These are phyloP conservation scores for Acanthamoeba healyi DNA, from an alignment of 208 protist genomes.

Conservation along the genomic window DNA sequence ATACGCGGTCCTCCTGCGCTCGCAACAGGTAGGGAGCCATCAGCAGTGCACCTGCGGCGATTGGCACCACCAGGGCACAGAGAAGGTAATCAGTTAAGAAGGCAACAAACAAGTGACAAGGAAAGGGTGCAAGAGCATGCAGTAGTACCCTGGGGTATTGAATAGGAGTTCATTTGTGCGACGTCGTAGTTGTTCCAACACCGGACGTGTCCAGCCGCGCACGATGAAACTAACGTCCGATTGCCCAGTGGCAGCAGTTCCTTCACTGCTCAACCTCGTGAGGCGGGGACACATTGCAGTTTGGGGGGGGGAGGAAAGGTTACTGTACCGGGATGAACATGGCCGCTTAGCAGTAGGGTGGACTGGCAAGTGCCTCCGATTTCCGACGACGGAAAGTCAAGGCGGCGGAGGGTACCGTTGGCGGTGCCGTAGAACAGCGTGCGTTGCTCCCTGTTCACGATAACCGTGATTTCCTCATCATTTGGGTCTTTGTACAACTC, in stretches of 20 bases:
- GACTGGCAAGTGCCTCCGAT: conserved; percentile 26
- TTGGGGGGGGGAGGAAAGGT: neutral
- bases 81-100: too few relatives aligned
- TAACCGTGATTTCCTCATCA: neutral
- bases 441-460: conserved; percentile 18
- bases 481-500: neutral
- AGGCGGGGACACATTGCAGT: too few relatives aligned
- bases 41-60: neutral
- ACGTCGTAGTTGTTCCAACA: conserved; percentile 59
- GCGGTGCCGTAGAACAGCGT: conserved; percentile 34
- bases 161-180: conserved; percentile 37
- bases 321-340: neutral
- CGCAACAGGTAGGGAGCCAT: neutral
- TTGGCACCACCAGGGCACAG: too few relatives aligned
- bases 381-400: conserved; percentile 29
- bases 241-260: conserved; percentile 26
- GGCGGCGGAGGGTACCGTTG: conserved; percentile 1
- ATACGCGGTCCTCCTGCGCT: neutral
- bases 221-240: neutral
- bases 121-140: neutral
- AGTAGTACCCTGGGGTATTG: neutral
- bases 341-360: neutral
- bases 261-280: neutral
- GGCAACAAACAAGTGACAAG: neutral
- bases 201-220: neutral